These are phyloP conservation scores for Fagus sylvatica DNA, from an alignment of 306 rosid genomes.

Conservation along the genomic window DNA sequence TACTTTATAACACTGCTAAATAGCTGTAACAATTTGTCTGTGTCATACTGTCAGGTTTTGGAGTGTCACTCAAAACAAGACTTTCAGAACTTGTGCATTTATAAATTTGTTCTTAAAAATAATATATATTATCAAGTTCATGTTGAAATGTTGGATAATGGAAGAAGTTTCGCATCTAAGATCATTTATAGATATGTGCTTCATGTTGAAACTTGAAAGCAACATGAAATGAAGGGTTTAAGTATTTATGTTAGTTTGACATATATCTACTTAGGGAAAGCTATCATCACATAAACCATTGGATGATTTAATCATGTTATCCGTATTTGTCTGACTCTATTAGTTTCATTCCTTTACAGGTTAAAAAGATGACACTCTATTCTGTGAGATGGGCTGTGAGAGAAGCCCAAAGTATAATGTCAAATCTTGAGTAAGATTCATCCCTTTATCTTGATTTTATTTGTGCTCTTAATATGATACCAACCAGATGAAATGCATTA, in stretches of 20 bases:
- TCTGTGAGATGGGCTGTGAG: constrained; percentile 59
- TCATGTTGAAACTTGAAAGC: too few relatives aligned
- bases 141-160: too few relatives aligned
- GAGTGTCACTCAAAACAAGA: too few relatives aligned
- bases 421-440: constrained; percentile 36
- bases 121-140: too few relatives aligned
- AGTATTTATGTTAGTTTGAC: background rate
- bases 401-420: constrained; percentile 47
- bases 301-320: background rate
- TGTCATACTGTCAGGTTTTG: too few relatives aligned
- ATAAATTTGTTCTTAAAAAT: too few relatives aligned
- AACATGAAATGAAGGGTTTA: background rate
- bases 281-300: background rate
- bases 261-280: background rate
- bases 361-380: constrained; percentile 67
- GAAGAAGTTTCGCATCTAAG: too few relatives aligned
- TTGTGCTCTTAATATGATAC: background rate
- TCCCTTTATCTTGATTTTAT: constrained; percentile 6
- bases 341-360: constrained; percentile 41
- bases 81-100: too few relatives aligned
- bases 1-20: too few relatives aligned
- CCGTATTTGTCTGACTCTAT: background rate
- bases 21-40: too few relatives aligned
- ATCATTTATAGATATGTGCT: too few relatives aligned
- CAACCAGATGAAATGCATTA: background rate